Percentiles rank a stretch among this genome's conserved stretches.
phyloP scores from a whole-genome alignment of 495 filamentous ascomycete genomes.

The Trichoderma virens region DNA sequence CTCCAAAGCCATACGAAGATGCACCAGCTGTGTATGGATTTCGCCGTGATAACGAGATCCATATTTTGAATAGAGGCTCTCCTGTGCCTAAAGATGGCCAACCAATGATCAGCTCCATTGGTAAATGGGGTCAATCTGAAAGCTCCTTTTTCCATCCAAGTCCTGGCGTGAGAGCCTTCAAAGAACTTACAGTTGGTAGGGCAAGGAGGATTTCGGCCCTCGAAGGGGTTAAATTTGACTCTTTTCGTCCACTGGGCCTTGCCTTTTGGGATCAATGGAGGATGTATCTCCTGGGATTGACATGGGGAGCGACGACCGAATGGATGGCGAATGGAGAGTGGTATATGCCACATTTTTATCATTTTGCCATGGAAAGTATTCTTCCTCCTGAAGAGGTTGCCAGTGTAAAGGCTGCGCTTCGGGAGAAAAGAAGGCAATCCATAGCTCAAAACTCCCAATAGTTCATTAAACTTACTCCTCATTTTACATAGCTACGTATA shows the following conservation, averaged over 20 bases:
- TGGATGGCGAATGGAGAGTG: no score
- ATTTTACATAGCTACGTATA: no score
- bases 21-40: background rate
- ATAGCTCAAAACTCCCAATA: no score
- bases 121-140: background rate
- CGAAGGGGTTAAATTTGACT: background rate
- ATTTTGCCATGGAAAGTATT: background rate
- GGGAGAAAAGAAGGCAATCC: background rate
- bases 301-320: background rate
- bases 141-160: background rate
- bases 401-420: background rate
- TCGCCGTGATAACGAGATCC: background rate
- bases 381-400: background rate
- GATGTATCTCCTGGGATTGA: background rate
- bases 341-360: no score
- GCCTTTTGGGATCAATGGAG: background rate
- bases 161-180: background rate
- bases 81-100: background rate
- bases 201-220: background rate
- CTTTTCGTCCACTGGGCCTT: background rate
- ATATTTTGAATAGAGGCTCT: background rate
- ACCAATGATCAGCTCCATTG: background rate
- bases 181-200: background rate
- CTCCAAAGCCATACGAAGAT: background rate
- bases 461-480: no score